Evolutionary conservation across 1,139 yeast genomes (phyloP), one percentile per base, ranked within the genome.

Genomic region (Pneumocystis wakefieldiae): DNA sequence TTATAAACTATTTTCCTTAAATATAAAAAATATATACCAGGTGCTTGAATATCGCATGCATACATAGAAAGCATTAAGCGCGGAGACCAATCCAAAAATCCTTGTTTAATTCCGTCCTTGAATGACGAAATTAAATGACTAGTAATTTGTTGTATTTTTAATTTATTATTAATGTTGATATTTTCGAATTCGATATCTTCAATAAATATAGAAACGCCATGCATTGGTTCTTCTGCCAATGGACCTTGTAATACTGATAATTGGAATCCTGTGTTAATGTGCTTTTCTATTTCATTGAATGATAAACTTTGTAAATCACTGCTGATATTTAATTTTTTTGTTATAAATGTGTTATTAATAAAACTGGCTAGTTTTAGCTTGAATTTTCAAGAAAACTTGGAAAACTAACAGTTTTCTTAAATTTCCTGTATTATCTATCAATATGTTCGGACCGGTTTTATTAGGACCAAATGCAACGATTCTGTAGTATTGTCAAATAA

Each of bases 51-150:
- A 68, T 91, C 97, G 76, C 97, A 91, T 0, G 88, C 80, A 72
- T 92, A 94, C 83, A 87, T 88, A 2, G 98, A 98, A 70, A 94
- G 80, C 81, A 87, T 84, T 62, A 94, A 75, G 65, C 98, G 80
- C 8, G 97, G 96, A 0, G 97, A 86, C 83, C 91, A 87, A 63
- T 82, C 83, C 55, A 87, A 73, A 70, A 91, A 81, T 0, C 84
- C 82, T 59, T 80, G 78, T 70, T 87, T 88, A 62, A 94, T 85
- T 8, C 83, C 75, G 67, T 87, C 94, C 69, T 91, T 83, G 0
- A 90, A 83, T 1, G 82, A 79, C 0, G 91, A 82, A 63, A 91
- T 84, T 38, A 89, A 76, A 69, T 91, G 81, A 15, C 96, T 95
- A 4, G 84, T 78, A 42, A 65, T 53, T 36, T 65, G 67, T 12